Evolutionary conservation across 768 basidiomycete genomes (phyloP).

Genomic region (Lactarius hatsudake): DNA sequence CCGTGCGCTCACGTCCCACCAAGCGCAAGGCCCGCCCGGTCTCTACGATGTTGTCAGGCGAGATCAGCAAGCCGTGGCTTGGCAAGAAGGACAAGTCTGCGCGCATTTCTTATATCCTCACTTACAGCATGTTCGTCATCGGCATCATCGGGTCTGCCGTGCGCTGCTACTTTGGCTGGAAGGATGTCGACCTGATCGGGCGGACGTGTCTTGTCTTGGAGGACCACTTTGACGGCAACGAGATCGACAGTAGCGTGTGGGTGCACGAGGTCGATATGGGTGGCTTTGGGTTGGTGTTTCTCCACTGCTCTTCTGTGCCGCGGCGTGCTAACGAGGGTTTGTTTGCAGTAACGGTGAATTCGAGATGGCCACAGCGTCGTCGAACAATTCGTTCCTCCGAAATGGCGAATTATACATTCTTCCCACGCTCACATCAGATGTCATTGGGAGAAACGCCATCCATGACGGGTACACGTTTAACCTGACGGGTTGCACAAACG

Average conservation of each 20-base stretch:
- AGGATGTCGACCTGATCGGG: constrained; percentile 51
- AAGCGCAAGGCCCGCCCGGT: constrained; percentile 29
- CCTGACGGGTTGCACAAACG: constrained; percentile 74
- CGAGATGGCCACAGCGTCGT: constrained; percentile 74
- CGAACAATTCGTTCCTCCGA: constrained; percentile 71
- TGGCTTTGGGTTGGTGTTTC: constrained; percentile 68
- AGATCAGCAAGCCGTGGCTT: constrained; percentile 59
- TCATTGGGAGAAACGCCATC: constrained; percentile 52
- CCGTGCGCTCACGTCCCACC: constrained; percentile 17
- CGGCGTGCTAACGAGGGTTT: neutral
- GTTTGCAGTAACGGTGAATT: constrained; percentile 67
- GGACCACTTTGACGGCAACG: constrained; percentile 63
- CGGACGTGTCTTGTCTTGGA: constrained; percentile 64
- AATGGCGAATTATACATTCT: constrained; percentile 78
- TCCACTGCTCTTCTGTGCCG: constrained; percentile 15
- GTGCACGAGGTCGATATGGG: constrained; percentile 73
- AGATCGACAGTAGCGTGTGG: constrained; percentile 62
- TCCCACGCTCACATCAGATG: constrained; percentile 78
- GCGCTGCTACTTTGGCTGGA: constrained; percentile 57
- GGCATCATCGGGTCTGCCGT: constrained; percentile 52
- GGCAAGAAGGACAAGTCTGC: constrained; percentile 48
- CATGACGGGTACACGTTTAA: constrained; percentile 74
- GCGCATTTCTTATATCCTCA: constrained; percentile 53
- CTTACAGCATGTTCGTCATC: constrained; percentile 51
- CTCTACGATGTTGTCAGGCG: constrained; percentile 36